These are phyloP conservation scores for Rhizophagus clarus DNA, from an alignment of 192 early-diverging fungal genomes.

Conservation along the genomic window DNA sequence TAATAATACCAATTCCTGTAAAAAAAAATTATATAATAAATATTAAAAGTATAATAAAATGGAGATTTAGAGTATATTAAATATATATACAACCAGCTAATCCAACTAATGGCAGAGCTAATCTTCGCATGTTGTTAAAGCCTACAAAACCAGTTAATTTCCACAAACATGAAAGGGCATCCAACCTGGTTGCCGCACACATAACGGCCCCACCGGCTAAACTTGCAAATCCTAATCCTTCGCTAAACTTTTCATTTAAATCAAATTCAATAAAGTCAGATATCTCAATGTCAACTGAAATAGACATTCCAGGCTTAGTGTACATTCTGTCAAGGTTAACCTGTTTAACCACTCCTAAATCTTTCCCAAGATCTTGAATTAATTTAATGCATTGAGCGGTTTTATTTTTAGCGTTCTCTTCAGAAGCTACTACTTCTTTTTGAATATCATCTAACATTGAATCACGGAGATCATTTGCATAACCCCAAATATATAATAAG, in stretches of 20 bases:
- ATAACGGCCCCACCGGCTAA: constrained; percentile 45
- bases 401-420: constrained; percentile 54
- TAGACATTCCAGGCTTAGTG: constrained; percentile 30
- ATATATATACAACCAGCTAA: constrained; percentile 53
- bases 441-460: constrained; percentile 66
- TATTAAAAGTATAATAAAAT: not conserved
- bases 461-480: constrained; percentile 78
- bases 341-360: constrained; percentile 15
- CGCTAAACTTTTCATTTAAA: constrained; percentile 40
- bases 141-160: constrained; percentile 61
- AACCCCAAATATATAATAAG: constrained; percentile 81
- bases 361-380: constrained; percentile 43
- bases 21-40: not conserved
- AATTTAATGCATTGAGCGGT: constrained; percentile 43
- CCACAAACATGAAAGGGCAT: constrained; percentile 41
- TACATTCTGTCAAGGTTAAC: constrained; percentile 18
- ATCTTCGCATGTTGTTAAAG: constrained; percentile 61
- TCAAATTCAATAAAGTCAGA: constrained; percentile 49
- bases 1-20: constrained; percentile 55
- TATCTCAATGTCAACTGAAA: constrained; percentile 39
- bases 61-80: not conserved
- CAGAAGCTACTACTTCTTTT: constrained; percentile 62
- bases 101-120: constrained; percentile 60
- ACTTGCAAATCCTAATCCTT: constrained; percentile 42
- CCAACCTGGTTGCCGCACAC: constrained; percentile 49